These are phyloP conservation scores for Somion occarium DNA, from an alignment of 1,284 basidiomycete species.

Conservation along the genomic window DNA sequence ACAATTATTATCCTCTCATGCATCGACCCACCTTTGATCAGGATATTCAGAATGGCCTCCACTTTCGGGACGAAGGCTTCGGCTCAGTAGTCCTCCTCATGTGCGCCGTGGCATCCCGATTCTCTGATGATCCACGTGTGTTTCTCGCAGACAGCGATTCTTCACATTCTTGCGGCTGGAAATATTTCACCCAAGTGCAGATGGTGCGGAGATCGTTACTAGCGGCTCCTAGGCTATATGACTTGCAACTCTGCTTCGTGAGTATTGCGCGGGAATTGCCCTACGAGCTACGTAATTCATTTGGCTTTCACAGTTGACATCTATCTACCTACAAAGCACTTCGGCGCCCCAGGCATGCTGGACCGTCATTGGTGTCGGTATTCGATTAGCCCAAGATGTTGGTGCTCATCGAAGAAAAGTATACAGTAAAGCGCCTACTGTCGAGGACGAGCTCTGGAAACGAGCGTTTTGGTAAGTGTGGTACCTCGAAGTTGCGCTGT, in stretches of 20 bases:
- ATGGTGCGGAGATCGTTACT: slow-evolving; percentile 53
- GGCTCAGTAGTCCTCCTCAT: slow-evolving; percentile 68
- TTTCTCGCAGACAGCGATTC: slow-evolving; percentile 42
- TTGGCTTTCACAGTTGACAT: slow-evolving; percentile 30
- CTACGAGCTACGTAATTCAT: no score
- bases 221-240: slow-evolving; percentile 56
- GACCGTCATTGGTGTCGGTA: slow-evolving; percentile 43
- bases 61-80: slow-evolving; percentile 58
- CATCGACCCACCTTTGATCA: slow-evolving; percentile 74
- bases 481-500: not conserved
- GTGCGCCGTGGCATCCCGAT: slow-evolving; percentile 71
- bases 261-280: no score
- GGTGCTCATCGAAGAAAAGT: slow-evolving; percentile 34
- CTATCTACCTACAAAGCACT: slow-evolving; percentile 35
- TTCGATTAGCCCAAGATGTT: slow-evolving; percentile 42
- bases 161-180: slow-evolving; percentile 66
- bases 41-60: slow-evolving; percentile 51
- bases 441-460: slow-evolving; percentile 50
- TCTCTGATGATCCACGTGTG: slow-evolving; percentile 64
- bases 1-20: slow-evolving; percentile 65
- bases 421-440: slow-evolving; percentile 20
- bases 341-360: slow-evolving; percentile 43
- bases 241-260: slow-evolving; percentile 56
- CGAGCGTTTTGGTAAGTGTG: slow-evolving; percentile 66
- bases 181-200: slow-evolving; percentile 65